Evolutionary conservation across 1,284 basidiomycete species (phyloP).

Genomic region (Leccinum solheimii): DNA sequence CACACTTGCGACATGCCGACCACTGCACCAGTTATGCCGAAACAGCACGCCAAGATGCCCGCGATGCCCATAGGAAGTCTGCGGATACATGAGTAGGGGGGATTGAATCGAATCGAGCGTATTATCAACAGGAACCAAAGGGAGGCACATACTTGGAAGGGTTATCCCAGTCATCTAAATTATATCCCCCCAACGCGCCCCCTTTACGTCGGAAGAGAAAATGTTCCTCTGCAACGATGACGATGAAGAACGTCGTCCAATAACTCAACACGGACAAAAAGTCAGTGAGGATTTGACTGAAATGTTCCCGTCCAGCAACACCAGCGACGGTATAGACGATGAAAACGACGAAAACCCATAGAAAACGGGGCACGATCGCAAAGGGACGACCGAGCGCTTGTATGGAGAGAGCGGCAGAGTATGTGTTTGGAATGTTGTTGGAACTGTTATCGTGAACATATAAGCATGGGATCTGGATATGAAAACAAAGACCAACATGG

Average conservation of each 20-base stretch:
- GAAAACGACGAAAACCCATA: conserved; percentile 59
- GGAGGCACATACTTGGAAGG: conserved; percentile 38
- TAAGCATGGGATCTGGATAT: background rate
- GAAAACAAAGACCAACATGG: conserved; percentile 37
- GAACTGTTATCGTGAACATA: conserved; percentile 36
- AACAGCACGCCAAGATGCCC: conserved; percentile 49
- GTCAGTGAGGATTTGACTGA: conserved; percentile 57
- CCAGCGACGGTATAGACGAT: conserved; percentile 58
- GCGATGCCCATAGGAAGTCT: conserved; percentile 58
- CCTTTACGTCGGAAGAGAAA: conserved; percentile 51
- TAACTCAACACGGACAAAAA: conserved; percentile 61
- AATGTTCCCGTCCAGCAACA: conserved; percentile 62
- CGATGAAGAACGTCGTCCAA: conserved; percentile 63
- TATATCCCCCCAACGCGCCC: conserved; percentile 51
- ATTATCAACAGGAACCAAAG: background rate
- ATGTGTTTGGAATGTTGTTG: conserved; percentile 62
- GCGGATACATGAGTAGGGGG: background rate
- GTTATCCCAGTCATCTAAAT: conserved; percentile 55
- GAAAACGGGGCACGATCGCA: conserved; percentile 56
- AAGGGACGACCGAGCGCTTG: conserved; percentile 57
- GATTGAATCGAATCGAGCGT: too few relatives aligned
- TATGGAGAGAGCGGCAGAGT: conserved; percentile 56
- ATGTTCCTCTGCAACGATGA: conserved; percentile 59
- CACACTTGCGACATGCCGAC: conserved; percentile 51
- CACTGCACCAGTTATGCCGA: conserved; percentile 49